Evolutionary conservation across 257 asterid species (phyloP), one percentile per base, ranked within the genome.

Genomic region (Buddleja alternifolia): DNA sequence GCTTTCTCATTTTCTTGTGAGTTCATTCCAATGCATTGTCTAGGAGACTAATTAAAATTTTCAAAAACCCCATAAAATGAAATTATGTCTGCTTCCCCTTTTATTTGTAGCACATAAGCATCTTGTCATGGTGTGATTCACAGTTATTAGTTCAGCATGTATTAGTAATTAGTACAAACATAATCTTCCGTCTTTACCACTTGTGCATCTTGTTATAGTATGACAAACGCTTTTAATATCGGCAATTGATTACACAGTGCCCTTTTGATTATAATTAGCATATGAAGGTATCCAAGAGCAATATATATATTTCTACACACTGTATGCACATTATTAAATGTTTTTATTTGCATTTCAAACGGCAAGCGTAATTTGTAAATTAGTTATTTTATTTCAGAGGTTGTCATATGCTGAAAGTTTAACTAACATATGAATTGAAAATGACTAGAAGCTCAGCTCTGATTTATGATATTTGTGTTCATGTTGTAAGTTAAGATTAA

Each of bases 341-440:
- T 11, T 63, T 24, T 12, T 54, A 16, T 62, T 41, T 45, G 71
- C 75, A 61, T 51, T 44, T 54, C 19, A 16, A 41, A 60, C 56
- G 60, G 29, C 52, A 57, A 16, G 24, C 54, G 7, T n/a, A 8
- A 62, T 10, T 15, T 42, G 21, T 42, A 8, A 12, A 52, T 20
- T 44, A 42, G 11, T 20, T 37, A 24, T 19, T 32, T 0, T 45
- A 29, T 46, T 20, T 37, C 46, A 62, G 45, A 46, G 55, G 10
- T 25, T 61, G 17, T 20, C 71, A 11, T 41, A 59, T 50, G 73
- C 63, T 73, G 68, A 39, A 59, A 36, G 32, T 23, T 36, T 25
- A 21, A 25, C 36, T 29, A 19, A 36, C 29, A 53, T 1, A 55
- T 25, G 34, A 39, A 11, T 41, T 48, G 29, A 72, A 34, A 21